Conservation (phyloP, 352 stramenopile genomes). For the Phytophthora cryptogea region DNA sequence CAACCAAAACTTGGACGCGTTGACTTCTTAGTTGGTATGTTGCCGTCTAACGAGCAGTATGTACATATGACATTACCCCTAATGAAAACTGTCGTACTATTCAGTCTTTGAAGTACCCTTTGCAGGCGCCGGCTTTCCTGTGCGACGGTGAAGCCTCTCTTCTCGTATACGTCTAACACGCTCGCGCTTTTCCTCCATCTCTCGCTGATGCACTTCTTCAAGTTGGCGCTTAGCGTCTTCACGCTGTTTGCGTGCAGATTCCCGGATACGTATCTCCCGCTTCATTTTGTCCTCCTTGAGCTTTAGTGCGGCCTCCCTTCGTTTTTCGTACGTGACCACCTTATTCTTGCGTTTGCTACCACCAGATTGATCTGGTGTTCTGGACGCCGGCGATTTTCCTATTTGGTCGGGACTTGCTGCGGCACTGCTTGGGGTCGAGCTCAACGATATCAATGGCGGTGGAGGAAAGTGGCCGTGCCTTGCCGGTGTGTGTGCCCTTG, state of each 20-base stretch:
- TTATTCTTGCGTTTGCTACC: constrained; percentile 25
- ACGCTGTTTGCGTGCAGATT: constrained; percentile 66
- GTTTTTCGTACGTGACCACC: constrained; percentile 55
- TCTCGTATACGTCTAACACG: constrained; percentile 63
- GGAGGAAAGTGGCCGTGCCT: constrained; percentile 21
- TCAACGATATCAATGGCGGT: constrained; percentile 31
- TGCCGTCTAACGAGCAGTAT: constrained; percentile 14
- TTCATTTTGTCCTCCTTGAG: constrained; percentile 73
- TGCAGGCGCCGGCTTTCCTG: constrained; percentile 27
- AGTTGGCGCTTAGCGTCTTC: constrained; percentile 67
- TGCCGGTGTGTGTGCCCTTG: constrained; percentile 14
- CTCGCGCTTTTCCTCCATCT: constrained; percentile 73
- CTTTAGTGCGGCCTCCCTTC: constrained; percentile 63
- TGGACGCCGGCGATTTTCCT: constrained; percentile 24
- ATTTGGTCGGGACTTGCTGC: constrained; percentile 27
- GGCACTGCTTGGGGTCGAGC: constrained; percentile 30
- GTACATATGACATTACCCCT: constrained; percentile 21
- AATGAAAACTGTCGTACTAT: constrained; percentile 10
- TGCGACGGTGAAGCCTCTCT: constrained; percentile 44
- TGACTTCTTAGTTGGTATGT: constrained; percentile 12
- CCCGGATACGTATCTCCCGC: constrained; percentile 61
- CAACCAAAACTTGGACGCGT: background rate
- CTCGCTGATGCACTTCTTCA: constrained; percentile 64
- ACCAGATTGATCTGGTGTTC: constrained; percentile 24
- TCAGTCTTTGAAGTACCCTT: constrained; percentile 22